A percentile compares a stretch with the other conserved stretches of the same genome.
Conservation (phyloP, 805 yeast genomes). For the Scheffersomyces ergatensis region DNA sequence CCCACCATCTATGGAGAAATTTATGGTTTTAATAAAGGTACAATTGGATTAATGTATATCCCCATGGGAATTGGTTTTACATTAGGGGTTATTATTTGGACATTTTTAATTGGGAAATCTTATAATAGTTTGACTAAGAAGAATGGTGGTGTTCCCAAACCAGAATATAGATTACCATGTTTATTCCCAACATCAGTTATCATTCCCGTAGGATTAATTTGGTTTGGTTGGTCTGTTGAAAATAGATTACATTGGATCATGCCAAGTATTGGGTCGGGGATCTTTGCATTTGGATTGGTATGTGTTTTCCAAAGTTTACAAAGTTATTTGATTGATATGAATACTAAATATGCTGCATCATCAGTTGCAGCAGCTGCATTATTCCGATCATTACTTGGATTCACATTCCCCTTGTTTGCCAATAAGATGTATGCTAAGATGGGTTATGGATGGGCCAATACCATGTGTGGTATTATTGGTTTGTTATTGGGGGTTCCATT, state of each 20-base stretch:
- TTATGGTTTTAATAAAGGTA: constrained; percentile 31
- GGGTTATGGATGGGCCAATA: constrained; percentile 41
- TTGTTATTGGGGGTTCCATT: constrained; percentile 35
- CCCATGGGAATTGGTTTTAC: constrained; percentile 38
- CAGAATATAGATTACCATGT: constrained; percentile 38
- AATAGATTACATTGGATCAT: constrained; percentile 35
- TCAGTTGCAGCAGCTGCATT: constrained; percentile 43
- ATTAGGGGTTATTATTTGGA: constrained; percentile 31
- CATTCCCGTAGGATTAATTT: constrained; percentile 34
- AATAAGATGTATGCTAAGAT: constrained; percentile 30
- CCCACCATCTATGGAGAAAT: constrained; percentile 27
- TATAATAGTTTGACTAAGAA: constrained; percentile 20
- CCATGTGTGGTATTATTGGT: constrained; percentile 35
- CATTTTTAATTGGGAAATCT: constrained; percentile 21
- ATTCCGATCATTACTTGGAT: constrained; percentile 37
- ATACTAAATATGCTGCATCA: constrained; percentile 32
- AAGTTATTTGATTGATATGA: constrained; percentile 39
- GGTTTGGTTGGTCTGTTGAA: constrained; percentile 42
- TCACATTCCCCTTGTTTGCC: constrained; percentile 37
- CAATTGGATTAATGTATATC: constrained; percentile 35
- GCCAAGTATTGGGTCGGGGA: constrained; percentile 34
- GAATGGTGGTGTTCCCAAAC: constrained; percentile 33
- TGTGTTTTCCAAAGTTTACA: constrained; percentile 38
- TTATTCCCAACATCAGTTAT: constrained; percentile 29
- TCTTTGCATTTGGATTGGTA: constrained; percentile 35